Evolutionary conservation across 2,329 filamentous ascomycete species (phyloP), one percentile per base, ranked within the genome.

Genomic region (Botrytis deweyae): DNA sequence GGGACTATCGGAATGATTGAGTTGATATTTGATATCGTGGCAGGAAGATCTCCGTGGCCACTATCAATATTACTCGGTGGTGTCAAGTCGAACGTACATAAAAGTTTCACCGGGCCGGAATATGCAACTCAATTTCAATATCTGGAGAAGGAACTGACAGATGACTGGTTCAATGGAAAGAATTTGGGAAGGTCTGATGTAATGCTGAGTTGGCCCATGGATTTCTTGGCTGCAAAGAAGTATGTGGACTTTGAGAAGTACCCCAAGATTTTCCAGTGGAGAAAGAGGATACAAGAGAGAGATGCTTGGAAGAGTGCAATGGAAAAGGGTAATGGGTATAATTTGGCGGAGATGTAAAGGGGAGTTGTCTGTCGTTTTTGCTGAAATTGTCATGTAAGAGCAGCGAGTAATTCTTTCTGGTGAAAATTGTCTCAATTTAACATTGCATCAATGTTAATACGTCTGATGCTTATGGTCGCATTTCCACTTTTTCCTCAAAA

Each of bases 121-220:
- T 78, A 79, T 42, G 52, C 74, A 72, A 77, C 76, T 33, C 72
- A 64, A 33, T 62, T 81, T 62, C 46, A 64, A 36, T 78, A 76
- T 66, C 55, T 81, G 69, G 75, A 80, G 73, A 68, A 64, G 16
- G 75, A 80, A 64, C 72, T 81, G 58, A 77, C 74, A 14, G 77
- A 78, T 18, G 74, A 77, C 22, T 81, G 78, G 79, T 81, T 81
- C 59, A 79, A 80, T 72, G 82, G 82, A 9, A 73, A 75, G 65
- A 58, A 76, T 20, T 73, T 81, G 25, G 82, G 82, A 6, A 76
- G 81, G 70, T 74, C 76, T 16, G 82, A 83, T 79, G 75, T 83
- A 22, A 81, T 81, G 73, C 59, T 83, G 66, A 81, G 75, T 65
- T 84, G 77, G 76, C 79, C 80, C 0, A 74, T 83, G 76, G 82